Percentiles rank a stretch among this genome's conserved stretches.
Conservation (phyloP, 441 rosid species). For the Bruguiera hainesii region DNA sequence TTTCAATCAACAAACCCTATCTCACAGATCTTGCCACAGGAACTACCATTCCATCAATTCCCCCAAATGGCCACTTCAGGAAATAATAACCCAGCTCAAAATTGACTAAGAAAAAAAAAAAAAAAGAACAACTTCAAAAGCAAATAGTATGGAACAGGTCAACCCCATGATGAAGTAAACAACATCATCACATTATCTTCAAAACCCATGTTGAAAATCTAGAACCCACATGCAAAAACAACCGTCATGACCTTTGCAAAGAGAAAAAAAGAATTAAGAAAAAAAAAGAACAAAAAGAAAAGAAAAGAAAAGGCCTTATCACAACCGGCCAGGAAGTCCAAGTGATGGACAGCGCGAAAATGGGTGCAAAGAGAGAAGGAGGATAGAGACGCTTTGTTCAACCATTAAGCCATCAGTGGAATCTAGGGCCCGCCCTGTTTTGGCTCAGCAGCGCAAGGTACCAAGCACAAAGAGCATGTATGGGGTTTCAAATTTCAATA, state of each 20-base stretch:
- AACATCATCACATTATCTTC: slow-evolving; percentile 20
- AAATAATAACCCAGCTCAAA: slow-evolving; percentile 5
- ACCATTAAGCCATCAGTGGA: slow-evolving; percentile 54
- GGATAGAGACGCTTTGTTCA: slow-evolving; percentile 29
- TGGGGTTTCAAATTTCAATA: slow-evolving; percentile 21
- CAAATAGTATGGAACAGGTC: slow-evolving; percentile 1
- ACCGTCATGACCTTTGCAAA: slow-evolving; percentile 8
- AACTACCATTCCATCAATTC: slow-evolving; percentile 16
- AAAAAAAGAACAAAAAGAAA: neutral
- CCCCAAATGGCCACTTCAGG: slow-evolving; percentile 11
- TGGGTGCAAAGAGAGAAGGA: slow-evolving; percentile 34
- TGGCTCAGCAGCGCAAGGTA: slow-evolving; percentile 54
- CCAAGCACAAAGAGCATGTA: slow-evolving; percentile 36
- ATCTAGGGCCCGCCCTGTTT: slow-evolving; percentile 52
- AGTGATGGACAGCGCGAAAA: slow-evolving; percentile 46
- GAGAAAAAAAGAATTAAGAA: slow-evolving; percentile 3
- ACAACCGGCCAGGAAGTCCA: slow-evolving; percentile 18
- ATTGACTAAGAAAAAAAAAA: slow-evolving; percentile 16
- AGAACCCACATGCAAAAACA: slow-evolving; percentile 26
- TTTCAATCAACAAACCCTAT: slow-evolving; percentile 13
- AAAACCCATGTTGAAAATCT: slow-evolving; percentile 30
- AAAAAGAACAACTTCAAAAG: neutral
- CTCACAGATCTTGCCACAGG: neutral
- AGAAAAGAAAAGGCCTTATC: slow-evolving; percentile 29
- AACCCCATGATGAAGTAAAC: slow-evolving; percentile 21